phyloP scores from a whole-genome alignment of 129 eudicot genomes.

The Centella asiatica region DNA sequence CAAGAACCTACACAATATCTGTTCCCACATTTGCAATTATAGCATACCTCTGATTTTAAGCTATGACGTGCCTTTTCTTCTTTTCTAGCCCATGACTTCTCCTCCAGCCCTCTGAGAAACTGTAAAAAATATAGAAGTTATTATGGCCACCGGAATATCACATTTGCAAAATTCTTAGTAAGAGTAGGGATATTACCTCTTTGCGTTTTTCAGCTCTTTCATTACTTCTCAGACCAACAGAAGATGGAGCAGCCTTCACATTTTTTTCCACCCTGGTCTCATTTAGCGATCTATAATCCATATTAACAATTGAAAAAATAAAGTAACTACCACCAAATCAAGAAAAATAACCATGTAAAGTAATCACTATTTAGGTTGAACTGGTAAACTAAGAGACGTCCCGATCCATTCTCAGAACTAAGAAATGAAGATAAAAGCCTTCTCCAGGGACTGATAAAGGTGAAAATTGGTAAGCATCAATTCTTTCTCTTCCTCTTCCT shows the following conservation, averaged over 20 bases:
- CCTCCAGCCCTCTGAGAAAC: slow-evolving; percentile 45
- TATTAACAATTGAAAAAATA: too few relatives aligned
- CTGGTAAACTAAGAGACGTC: too few relatives aligned
- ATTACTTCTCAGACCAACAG: slow-evolving; percentile 38
- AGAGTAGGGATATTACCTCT: slow-evolving; percentile 38
- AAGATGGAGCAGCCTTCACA: slow-evolving; percentile 29
- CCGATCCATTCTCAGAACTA: too few relatives aligned
- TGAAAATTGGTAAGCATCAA: neutral
- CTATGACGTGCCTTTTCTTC: slow-evolving; percentile 37
- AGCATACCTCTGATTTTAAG: slow-evolving; percentile 45
- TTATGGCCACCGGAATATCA: neutral
- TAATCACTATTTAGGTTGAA: too few relatives aligned
- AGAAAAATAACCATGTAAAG: neutral
- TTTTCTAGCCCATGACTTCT: slow-evolving; percentile 49
- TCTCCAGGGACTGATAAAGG: neutral
- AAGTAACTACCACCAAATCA: slow-evolving; percentile 1
- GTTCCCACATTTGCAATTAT: neutral
- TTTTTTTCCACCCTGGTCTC: slow-evolving; percentile 28
- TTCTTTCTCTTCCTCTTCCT: neutral
- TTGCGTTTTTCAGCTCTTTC: slow-evolving; percentile 51
- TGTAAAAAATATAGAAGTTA: slow-evolving; percentile 11
- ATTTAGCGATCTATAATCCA: slow-evolving; percentile 47
- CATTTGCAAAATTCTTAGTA: neutral
- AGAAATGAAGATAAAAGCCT: neutral
- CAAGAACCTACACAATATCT: neutral